Evolutionary conservation across 257 asterid genomes (phyloP).

Genomic region (Solanum phureja): DNA sequence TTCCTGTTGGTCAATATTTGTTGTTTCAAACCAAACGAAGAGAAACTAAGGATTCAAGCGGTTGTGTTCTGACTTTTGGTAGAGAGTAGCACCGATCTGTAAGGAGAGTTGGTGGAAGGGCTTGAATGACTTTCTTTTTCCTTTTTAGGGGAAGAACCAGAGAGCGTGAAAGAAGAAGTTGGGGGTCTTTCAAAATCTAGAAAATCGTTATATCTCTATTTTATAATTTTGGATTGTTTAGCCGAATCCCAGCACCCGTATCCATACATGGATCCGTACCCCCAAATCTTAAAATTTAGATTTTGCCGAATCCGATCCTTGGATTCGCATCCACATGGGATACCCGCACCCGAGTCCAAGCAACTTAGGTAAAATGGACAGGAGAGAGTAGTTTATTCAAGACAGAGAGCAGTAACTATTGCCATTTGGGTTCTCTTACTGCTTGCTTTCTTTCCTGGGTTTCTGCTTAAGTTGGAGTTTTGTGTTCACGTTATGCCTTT

Average conservation of each 20-base stretch:
- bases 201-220: neutral
- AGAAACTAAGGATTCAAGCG: neutral
- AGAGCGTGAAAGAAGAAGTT: neutral
- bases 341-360: neutral
- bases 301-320: neutral
- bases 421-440: neutral
- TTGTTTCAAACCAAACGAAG: neutral
- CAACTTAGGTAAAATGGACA: neutral
- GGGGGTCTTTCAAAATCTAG: neutral
- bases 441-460: neutral
- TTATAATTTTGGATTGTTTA: neutral
- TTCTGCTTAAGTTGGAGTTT: neutral
- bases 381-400: neutral
- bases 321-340: neutral
- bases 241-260: neutral
- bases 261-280: no score
- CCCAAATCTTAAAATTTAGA: neutral
- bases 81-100: neutral
- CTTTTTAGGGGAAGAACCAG: neutral
- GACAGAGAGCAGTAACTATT: neutral
- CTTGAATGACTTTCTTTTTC: neutral
- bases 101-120: neutral
- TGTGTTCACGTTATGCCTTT: neutral
- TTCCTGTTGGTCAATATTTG: neutral
- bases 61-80: neutral